These are phyloP conservation scores for Boletus insuetus DNA, from an alignment of 768 basidiomycete genomes.

Conservation along the genomic window DNA sequence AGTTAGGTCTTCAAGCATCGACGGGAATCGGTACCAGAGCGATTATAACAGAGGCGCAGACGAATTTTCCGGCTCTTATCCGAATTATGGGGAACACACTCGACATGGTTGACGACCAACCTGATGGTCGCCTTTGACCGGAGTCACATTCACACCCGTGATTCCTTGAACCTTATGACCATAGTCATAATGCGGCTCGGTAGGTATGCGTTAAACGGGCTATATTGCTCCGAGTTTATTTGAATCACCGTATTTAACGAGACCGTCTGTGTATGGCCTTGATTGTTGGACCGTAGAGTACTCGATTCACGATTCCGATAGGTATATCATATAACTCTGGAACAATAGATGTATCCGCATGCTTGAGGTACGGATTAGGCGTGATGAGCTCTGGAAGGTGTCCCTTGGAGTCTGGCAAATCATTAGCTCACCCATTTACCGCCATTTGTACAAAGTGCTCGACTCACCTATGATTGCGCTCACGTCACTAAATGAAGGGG, in stretches of 20 bases:
- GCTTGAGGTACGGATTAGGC: conserved; percentile 46
- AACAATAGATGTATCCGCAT: conserved; percentile 44
- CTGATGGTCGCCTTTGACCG: background rate
- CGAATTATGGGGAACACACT: conserved; percentile 4
- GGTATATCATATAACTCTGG: conserved; percentile 82
- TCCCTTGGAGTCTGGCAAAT: conserved; percentile 51
- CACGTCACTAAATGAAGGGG: conserved; percentile 68
- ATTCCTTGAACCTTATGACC: conserved; percentile 15
- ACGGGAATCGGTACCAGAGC: conserved; percentile 32
- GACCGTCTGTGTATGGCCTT: conserved; percentile 13
- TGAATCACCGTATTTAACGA: conserved; percentile 18
- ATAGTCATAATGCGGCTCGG: conserved; percentile 11
- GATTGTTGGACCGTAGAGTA: conserved; percentile 47
- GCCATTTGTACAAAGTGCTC: conserved; percentile 8
- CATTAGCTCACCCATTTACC: conserved; percentile 8
- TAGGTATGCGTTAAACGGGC: background rate
- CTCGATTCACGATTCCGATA: conserved; percentile 74
- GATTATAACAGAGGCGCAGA: conserved; percentile 14
- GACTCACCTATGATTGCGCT: conserved; percentile 63
- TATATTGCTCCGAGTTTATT: conserved; percentile 10
- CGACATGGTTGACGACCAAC: background rate
- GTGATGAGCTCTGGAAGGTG: conserved; percentile 42
- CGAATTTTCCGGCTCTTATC: conserved; percentile 13
- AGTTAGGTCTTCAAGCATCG: conserved; percentile 29
- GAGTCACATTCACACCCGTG: background rate